Percentiles rank a stretch among this genome's conserved stretches.
These are phyloP conservation scores for Neospermospora avenae DNA, from an alignment of 2,329 filamentous ascomycete species.

Conservation along the genomic window DNA sequence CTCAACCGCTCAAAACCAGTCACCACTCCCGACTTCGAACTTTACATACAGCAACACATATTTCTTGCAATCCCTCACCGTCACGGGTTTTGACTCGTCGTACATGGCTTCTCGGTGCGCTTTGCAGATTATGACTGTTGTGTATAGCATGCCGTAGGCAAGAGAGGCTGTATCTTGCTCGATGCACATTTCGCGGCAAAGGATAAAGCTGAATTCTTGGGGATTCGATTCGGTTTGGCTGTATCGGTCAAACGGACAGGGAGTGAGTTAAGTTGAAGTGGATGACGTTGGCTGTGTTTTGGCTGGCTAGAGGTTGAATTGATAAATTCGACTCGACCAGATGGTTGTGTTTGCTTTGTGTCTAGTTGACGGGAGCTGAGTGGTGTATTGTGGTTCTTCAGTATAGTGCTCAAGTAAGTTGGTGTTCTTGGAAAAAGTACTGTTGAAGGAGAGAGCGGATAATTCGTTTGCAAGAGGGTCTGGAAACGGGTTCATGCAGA, in stretches of 20 bases:
- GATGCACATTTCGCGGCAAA: not conserved
- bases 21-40: not conserved
- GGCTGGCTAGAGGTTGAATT: too few relatives aligned
- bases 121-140: not conserved
- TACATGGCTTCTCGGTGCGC: not conserved
- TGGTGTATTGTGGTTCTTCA: too few relatives aligned
- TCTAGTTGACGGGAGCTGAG: too few relatives aligned
- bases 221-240: too few relatives aligned
- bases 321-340: too few relatives aligned
- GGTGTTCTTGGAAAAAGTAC: not conserved
- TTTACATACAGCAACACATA: not conserved
- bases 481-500: not conserved
- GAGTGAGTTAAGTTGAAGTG: not conserved
- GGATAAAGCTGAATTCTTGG: too few relatives aligned
- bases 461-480: not conserved
- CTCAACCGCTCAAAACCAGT: not conserved
- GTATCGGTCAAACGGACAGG: not conserved
- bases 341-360: not conserved
- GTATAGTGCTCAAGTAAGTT: not conserved
- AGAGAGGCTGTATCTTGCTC: not conserved
- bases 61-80: not conserved
- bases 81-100: not conserved
- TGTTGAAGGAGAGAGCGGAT: not conserved
- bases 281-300: too few relatives aligned
- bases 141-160: not conserved